Evolutionary conservation across 768 basidiomycete species (phyloP).

Genomic region (Pleurotus tuoliensis): DNA sequence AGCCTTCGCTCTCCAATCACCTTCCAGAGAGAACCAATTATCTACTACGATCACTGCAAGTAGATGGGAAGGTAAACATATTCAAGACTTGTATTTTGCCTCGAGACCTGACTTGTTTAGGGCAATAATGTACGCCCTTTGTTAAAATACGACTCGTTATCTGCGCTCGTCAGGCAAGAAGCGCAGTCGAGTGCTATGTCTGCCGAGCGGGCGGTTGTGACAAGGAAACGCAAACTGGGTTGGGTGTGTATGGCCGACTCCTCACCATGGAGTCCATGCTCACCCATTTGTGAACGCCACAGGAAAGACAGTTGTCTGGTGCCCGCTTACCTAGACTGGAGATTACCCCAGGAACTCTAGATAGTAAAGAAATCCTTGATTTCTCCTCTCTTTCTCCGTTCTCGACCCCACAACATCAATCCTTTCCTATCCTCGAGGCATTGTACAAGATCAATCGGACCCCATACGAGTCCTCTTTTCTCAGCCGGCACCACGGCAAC

Average conservation of each 20-base stretch:
- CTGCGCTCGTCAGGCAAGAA: slow-evolving; percentile 26
- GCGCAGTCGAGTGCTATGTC: slow-evolving; percentile 13
- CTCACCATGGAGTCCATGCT: neutral
- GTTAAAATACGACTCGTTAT: slow-evolving; percentile 34
- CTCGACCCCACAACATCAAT: slow-evolving; percentile 21
- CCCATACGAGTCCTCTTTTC: slow-evolving; percentile 61
- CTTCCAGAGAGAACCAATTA: slow-evolving; percentile 23
- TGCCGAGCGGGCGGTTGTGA: slow-evolving; percentile 25
- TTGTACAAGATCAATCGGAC: slow-evolving; percentile 58
- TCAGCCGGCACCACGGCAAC: slow-evolving; percentile 47
- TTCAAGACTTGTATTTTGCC: neutral
- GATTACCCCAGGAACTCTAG: neutral
- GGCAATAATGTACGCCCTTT: slow-evolving; percentile 34
- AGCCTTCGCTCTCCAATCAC: slow-evolving; percentile 28
- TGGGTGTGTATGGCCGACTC: slow-evolving; percentile 25
- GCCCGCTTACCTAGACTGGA: neutral
- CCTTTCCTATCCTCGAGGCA: slow-evolving; percentile 39
- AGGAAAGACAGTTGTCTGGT: slow-evolving; percentile 29
- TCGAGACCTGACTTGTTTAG: slow-evolving; percentile 16
- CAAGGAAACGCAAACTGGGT: slow-evolving; percentile 44
- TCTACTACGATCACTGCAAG: slow-evolving; percentile 16
- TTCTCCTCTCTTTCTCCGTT: slow-evolving; percentile 29
- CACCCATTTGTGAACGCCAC: slow-evolving; percentile 7
- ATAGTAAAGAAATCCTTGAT: slow-evolving; percentile 22
- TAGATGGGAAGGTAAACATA: slow-evolving; percentile 18